Evolutionary conservation across 2,329 filamentous ascomycete species (phyloP).

Genomic region (Colletotrichum viniferum): DNA sequence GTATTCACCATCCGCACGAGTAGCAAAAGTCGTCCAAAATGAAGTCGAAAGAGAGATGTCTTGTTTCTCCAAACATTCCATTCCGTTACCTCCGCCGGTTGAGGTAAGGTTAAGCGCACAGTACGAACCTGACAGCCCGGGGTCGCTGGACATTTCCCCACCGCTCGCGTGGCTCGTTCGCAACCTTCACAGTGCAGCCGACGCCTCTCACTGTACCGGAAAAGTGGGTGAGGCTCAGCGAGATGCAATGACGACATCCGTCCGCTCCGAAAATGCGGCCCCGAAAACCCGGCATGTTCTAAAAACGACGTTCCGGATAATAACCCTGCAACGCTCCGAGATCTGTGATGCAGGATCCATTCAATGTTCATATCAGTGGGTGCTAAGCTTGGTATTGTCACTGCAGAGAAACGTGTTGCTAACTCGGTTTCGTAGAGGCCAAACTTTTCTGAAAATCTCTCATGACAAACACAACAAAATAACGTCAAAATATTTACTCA

Average conservation of each 20-base stretch:
- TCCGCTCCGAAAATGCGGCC: slow-evolving; percentile 17
- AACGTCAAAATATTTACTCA: background rate
- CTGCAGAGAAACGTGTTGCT: background rate
- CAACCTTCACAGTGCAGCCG: background rate
- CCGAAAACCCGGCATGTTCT: slow-evolving; percentile 8
- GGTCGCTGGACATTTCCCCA: background rate
- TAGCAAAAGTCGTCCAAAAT: background rate
- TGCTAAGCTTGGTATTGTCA: background rate
- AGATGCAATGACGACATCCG: slow-evolving; percentile 14
- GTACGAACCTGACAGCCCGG: background rate
- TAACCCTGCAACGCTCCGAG: background rate
- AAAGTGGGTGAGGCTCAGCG: background rate
- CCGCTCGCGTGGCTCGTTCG: background rate
- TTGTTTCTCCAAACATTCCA: background rate
- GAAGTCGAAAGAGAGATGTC: background rate
- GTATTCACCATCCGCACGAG: background rate
- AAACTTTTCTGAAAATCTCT: background rate
- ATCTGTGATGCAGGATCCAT: background rate
- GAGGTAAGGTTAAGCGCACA: background rate
- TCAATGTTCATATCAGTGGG: background rate
- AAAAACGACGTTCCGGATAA: background rate
- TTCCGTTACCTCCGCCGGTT: background rate
- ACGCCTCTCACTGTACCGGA: background rate
- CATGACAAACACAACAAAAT: background rate
- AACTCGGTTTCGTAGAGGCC: background rate